Evolutionary conservation across 306 rosid genomes (phyloP).

Genomic region (Adenanthera pavonina): DNA sequence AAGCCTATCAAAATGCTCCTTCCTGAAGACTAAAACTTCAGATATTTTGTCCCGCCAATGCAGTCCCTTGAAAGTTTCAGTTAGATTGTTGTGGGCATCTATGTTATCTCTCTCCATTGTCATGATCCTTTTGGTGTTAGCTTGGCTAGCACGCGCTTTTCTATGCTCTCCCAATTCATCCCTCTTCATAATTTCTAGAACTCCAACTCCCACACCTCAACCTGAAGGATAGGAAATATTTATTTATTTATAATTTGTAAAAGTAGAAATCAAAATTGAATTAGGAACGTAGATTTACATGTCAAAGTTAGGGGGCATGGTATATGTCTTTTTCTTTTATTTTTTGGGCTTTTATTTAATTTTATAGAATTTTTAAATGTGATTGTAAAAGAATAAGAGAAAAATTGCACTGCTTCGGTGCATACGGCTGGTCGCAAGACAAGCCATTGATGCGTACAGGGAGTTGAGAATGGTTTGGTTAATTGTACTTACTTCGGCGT

Average conservation of each 20-base stretch:
- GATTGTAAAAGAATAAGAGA: neutral
- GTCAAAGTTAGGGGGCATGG: neutral
- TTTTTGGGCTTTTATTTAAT: neutral
- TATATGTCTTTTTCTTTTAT: neutral
- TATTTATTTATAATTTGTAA: slow-evolving; percentile 13
- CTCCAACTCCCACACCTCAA: slow-evolving; percentile 7
- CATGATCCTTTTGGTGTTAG: slow-evolving; percentile 57
- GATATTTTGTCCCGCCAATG: slow-evolving; percentile 71
- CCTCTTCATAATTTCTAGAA: slow-evolving; percentile 30
- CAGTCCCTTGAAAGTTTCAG: slow-evolving; percentile 50
- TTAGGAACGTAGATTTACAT: neutral
- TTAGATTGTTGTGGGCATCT: slow-evolving; percentile 55
- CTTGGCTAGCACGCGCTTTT: slow-evolving; percentile 50
- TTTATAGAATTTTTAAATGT: neutral
- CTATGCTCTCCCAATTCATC: slow-evolving; percentile 48
- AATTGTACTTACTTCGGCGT: neutral
- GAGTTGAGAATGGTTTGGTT: neutral
- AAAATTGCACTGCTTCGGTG: slow-evolving; percentile 24
- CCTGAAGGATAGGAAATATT: slow-evolving; percentile 17
- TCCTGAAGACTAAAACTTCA: slow-evolving; percentile 52
- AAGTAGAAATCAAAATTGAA: neutral
- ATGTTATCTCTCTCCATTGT: slow-evolving; percentile 63
- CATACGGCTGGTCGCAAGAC: slow-evolving; percentile 49
- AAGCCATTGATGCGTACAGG: slow-evolving; percentile 38
- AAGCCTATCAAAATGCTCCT: slow-evolving; percentile 57